Base-by-base conservation (phyloP, 2,329 filamentous ascomycete genomes). In the Ophiostoma sp. region DNA sequence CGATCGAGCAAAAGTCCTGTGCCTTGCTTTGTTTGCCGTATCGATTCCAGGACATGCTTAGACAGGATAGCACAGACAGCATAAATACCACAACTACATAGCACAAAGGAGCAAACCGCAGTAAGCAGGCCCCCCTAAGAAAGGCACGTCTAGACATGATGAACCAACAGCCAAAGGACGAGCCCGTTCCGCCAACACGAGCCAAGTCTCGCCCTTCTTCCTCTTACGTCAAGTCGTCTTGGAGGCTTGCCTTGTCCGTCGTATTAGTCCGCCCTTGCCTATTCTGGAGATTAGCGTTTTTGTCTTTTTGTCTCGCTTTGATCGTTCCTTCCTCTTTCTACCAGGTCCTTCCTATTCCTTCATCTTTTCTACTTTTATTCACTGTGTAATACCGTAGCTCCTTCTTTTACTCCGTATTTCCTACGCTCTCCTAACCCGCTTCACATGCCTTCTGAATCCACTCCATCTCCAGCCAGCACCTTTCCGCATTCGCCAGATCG, bases 141-240 rank as follows among this genome's bases (percentile, higher is more conserved):
- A 39, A 39, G 36, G 36, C 36, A 39, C 1, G 36, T 39, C 10
- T 39, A 3, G 44, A 48, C 44, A 48, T 17, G 44, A 48, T 48
- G 48, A 23, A 23, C 57, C 57, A 62, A 62, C 57, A 62, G 57
- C 27, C 57, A 23, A 60, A 62, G 57, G 57, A 62, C 27, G 57
- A 62, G 27, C 57, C 57, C 57, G 57, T 62, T 33, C 57, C 57
- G 57, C 54, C 54, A 60, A 60, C 54, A 60, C 54, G 4, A 62
- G 57, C 57, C 57, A 62, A 62, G 57, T 11, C 27, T 33, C 27
- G 11, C 27, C n/a, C 5, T 62, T 62, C 52, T 57, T 57, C 52
- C 23, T 57, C 23, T 57, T 57, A 57, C 52, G 52, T 31, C 52
- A 57, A 57, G n/a, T 27, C 23, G 23, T 57, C 52, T 57, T 57